Conservation (phyloP, 2,329 filamentous ascomycete species). For the Xylariaceae sp. region DNA sequence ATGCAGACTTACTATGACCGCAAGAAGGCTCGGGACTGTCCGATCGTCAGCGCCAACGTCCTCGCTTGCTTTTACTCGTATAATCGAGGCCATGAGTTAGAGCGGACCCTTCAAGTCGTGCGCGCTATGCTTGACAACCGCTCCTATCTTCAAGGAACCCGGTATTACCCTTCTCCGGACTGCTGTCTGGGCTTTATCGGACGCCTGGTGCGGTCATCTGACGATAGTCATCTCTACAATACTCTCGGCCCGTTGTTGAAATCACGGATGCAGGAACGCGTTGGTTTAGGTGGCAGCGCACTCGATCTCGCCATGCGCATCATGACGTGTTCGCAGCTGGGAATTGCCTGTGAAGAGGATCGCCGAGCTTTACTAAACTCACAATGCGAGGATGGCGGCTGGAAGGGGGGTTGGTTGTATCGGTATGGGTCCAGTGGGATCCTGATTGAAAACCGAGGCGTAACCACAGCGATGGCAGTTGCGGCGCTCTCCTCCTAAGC, state of each 20-base stretch:
- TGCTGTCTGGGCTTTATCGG: background rate
- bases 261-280: constrained; percentile 25
- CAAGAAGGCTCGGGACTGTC: background rate
- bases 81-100: background rate
- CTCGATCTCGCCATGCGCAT: constrained; percentile 31
- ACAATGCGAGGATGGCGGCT: constrained; percentile 35
- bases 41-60: background rate
- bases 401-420: constrained; percentile 29
- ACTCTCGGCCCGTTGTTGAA: constrained; percentile 24
- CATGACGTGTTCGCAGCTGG: constrained; percentile 28
- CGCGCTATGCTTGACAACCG: background rate
- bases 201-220: background rate
- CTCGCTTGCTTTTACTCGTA: constrained; percentile 2
- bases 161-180: background rate
- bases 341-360: constrained; percentile 19
- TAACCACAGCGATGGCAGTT: constrained; percentile 20
- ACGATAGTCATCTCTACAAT: constrained; percentile 18
- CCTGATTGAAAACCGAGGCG: constrained; percentile 19
- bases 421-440: constrained; percentile 19
- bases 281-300: constrained; percentile 26
- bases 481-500: constrained; percentile 6
- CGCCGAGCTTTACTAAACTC: constrained; percentile 24
- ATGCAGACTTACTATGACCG: background rate
- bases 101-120: background rate
- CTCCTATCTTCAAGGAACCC: background rate